Base-by-base conservation (phyloP, 768 basidiomycete genomes). In the Phlebiopsis flavidoalba region DNA sequence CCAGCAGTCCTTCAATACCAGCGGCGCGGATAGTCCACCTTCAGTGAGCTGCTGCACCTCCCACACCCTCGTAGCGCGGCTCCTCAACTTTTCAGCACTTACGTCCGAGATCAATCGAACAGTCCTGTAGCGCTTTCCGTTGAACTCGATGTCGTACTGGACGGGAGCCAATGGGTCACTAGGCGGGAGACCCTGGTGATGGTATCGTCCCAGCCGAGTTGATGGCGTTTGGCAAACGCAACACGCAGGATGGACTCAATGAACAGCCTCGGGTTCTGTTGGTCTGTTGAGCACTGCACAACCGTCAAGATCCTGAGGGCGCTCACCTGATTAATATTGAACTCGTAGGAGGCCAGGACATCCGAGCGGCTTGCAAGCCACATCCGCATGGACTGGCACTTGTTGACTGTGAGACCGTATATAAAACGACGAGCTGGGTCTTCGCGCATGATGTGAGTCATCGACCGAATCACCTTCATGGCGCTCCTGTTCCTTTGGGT, bases 1-100 rank as follows among this genome's bases (percentile, higher is more conserved):
- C 64, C 64, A 64, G n/a, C 12, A 26, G 40, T 64, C 64, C 33
- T 64, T 64, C 19, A 64, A 17, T 2, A 59, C 64, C 7, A 61
- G n/a, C 22, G 50, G 49, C 33, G 37, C 12, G 11, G 36, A 10
- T 17, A 21, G 21, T 12, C n/a, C 33, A 4, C 22, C 60, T 3
- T 24, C 15, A 17, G 57, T 48, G 2, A 61, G 35, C 31, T 33
- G 6, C 8, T 26, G 8, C 26, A 31, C 26, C 26, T 31, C 26
- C 26, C 26, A 31, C 26, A 31, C 26, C 6, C 26, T 31, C 26
- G 26, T 31, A 31, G 26, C 26, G 26, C 26, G 26, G 6, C 26
- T 31, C 26, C 6, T 31, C 26, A 31, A 31, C 26, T 6, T 31
- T 31, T 31, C 26, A 31, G 26, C 26, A 31, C 26, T 6, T 6